Evolutionary conservation across 1,139 yeast genomes (phyloP), one percentile per base, ranked within the genome.

Genomic region (Blastobotrys elegans): DNA sequence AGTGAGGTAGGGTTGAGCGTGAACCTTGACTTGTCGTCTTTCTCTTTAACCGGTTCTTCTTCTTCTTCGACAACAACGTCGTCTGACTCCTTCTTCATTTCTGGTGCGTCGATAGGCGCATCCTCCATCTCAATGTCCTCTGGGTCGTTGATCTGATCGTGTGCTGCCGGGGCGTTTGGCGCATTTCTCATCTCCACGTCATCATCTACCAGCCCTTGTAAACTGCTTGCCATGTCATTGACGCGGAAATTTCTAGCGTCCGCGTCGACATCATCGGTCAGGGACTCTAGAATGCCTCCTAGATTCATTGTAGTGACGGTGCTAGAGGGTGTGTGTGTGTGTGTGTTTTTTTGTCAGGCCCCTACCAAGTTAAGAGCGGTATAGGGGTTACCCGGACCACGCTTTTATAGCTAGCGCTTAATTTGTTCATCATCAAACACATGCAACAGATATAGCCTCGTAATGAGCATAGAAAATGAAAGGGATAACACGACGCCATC

Each of bases 101-200:
- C 17, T 5, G 18, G 11, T 13, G n/a, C 20, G 5, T n/a, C 3
- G 3, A 4, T 33, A 33, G 37, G 20, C 16, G 37, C 37, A 14
- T 41, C 45, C 26, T 42, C 30, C 26, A 34, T 34, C 16, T 34
- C 26, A 6, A 34, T 8, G 24, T 34, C 38, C 17, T 32, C 36
- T 20, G 14, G 24, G 7, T 37, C 6, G 13, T 21, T n/a, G 11
- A 21, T 2, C 20, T 24, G n/a, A 22, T 34, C 16, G 7, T 26
- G 30, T 7, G 33, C 33, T 5, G 33, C 5, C 5, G 27, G 27
- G 27, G 27, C 10, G 27, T 5, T 10, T 10, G 5, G 8, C 13
- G 21, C 26, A n/a, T n/a, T n/a, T n/a, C n/a, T n/a, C 46, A 43
- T 43, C n/a, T 36, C 41, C 30, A 43, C 37, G 27, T 38, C 53